A percentile compares a stretch with the other conserved stretches of the same genome.
Conservation (phyloP, 2,329 filamentous ascomycete species). For the Arachnomyces sp. region DNA sequence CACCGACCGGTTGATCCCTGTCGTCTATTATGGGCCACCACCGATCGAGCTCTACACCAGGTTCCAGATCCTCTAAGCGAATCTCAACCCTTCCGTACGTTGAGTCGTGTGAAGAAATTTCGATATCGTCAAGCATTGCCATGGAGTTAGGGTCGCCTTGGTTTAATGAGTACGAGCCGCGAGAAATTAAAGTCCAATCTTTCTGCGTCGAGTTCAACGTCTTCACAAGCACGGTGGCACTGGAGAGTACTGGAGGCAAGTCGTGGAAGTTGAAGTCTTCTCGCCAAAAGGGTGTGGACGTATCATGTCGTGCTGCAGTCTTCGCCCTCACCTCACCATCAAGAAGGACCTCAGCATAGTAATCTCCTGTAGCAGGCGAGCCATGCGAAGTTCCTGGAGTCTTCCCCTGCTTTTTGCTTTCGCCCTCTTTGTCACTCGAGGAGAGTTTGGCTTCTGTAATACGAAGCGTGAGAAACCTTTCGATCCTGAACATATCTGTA, state of each 20-base stretch:
- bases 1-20: slow-evolving; percentile 66
- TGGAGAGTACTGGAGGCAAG: slow-evolving; percentile 40
- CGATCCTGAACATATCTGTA: slow-evolving; percentile 58
- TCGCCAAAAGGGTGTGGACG: slow-evolving; percentile 41
- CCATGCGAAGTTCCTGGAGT: slow-evolving; percentile 21
- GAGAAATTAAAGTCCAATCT: slow-evolving; percentile 42
- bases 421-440: slow-evolving; percentile 25
- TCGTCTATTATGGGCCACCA: slow-evolving; percentile 80
- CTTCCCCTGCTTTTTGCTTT: slow-evolving; percentile 27
- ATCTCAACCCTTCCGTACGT: slow-evolving; percentile 62
- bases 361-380: slow-evolving; percentile 30
- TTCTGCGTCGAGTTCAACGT: slow-evolving; percentile 40
- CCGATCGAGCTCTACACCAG: slow-evolving; percentile 70
- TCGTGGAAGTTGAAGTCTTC: slow-evolving; percentile 42
- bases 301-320: slow-evolving; percentile 39
- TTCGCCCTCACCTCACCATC: slow-evolving; percentile 42
- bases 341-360: slow-evolving; percentile 41
- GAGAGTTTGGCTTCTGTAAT: slow-evolving; percentile 55
- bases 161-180: slow-evolving; percentile 35
- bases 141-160: slow-evolving; percentile 33
- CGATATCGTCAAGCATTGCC: slow-evolving; percentile 36
- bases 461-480: slow-evolving; percentile 51
- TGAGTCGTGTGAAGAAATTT: slow-evolving; percentile 40
- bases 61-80: slow-evolving; percentile 66
- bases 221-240: slow-evolving; percentile 38